phyloP scores from a whole-genome alignment of 164 flowering plant species.

The Liriodendron chinense region DNA sequence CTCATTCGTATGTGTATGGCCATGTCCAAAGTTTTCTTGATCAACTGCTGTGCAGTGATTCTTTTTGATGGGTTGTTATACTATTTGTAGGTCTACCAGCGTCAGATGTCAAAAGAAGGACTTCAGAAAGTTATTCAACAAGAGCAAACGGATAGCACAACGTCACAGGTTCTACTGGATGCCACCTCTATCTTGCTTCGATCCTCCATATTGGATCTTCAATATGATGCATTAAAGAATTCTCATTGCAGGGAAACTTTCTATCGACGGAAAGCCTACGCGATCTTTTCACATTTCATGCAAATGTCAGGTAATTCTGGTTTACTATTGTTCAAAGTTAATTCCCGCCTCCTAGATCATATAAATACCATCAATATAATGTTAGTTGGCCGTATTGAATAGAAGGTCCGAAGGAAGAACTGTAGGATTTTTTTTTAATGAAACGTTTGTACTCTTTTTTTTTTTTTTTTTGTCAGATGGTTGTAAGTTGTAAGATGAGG shows the following conservation, averaged over 20 bases:
- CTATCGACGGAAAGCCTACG: constrained; percentile 90
- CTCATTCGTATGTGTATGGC: neutral
- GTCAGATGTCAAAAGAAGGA: constrained; percentile 99
- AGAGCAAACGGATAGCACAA: constrained; percentile 54
- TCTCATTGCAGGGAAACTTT: constrained; percentile 62
- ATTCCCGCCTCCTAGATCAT: neutral
- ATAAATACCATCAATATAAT: neutral
- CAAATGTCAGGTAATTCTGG: constrained; percentile 50
- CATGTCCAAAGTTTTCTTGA: neutral
- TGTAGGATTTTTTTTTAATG: too few species aligned
- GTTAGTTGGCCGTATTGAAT: too few species aligned
- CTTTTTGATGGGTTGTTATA: neutral
- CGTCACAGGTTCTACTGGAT: constrained; percentile 36
- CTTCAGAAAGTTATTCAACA: constrained; percentile 96
- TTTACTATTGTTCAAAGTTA: neutral
- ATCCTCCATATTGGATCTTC: neutral
- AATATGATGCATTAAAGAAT: neutral
- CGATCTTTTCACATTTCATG: constrained; percentile 82
- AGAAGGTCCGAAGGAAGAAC: too few species aligned
- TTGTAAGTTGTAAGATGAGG: too few species aligned
- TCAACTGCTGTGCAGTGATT: neutral
- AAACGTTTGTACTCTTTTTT: too few species aligned
- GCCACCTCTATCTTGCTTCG: constrained; percentile 10
- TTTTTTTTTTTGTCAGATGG: too few species aligned
- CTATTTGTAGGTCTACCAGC: constrained; percentile 80